A percentile compares a stretch with the other conserved stretches of the same genome.
Conservation (phyloP, 225 moss, liverwort and hornwort genomes). For the Marchantia polymorpha region DNA sequence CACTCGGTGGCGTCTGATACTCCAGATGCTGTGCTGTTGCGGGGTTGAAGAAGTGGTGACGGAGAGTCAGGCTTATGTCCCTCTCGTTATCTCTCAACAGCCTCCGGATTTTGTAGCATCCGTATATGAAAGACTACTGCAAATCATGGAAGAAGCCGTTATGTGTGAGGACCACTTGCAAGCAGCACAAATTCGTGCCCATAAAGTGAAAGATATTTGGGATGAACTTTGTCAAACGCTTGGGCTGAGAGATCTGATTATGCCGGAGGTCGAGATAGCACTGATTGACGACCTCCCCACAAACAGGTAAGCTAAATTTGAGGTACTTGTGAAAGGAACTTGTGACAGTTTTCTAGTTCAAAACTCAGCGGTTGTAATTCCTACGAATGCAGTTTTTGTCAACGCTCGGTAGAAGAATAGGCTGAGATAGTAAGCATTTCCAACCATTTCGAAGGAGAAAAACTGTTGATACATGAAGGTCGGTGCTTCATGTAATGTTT, state of each 20-base stretch:
- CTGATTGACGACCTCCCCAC: slow-evolving; percentile 23
- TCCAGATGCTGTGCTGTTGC: slow-evolving; percentile 22
- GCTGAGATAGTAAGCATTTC: neutral
- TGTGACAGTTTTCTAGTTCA: neutral
- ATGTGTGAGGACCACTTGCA: neutral
- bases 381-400: neutral
- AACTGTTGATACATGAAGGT: neutral
- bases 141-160: slow-evolving; percentile 20
- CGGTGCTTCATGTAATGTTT: neutral
- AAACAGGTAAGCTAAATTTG: slow-evolving; percentile 13
- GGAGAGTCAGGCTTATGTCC: slow-evolving; percentile 21
- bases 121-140: slow-evolving; percentile 17
- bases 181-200: slow-evolving; percentile 3
- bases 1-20: slow-evolving; percentile 28
- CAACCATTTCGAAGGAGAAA: neutral
- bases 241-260: slow-evolving; percentile 2
- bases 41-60: slow-evolving; percentile 16
- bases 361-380: neutral
- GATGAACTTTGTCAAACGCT: slow-evolving; percentile 17
- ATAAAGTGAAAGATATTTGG: slow-evolving; percentile 20
- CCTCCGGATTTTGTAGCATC: slow-evolving; percentile 10
- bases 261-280: slow-evolving; percentile 17
- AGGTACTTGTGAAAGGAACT: neutral
- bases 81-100: slow-evolving; percentile 15
- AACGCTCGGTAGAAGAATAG: neutral